Conservation (phyloP, 371 early-diverging fungal genomes). For the Mucor plumbeus region DNA sequence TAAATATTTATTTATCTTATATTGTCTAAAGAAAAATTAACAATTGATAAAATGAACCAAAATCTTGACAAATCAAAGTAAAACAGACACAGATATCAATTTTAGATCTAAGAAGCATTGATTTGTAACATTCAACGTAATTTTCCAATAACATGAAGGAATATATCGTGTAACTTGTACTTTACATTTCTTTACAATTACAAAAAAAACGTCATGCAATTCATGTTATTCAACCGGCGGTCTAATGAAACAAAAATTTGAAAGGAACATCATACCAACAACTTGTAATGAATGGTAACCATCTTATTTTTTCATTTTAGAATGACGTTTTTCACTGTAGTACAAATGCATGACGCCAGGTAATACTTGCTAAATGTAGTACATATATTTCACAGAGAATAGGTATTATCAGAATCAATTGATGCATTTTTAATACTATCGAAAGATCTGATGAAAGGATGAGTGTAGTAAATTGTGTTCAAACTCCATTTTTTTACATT, state of each 20-base stretch:
- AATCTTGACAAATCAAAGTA: too few species aligned
- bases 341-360: constrained; percentile 9
- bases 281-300: not conserved
- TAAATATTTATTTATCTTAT: too few species aligned
- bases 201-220: not conserved
- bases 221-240: not conserved
- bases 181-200: not conserved
- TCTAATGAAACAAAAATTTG: not conserved
- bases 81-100: too few species aligned
- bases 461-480: not conserved
- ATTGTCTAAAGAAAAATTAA: too few species aligned
- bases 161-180: too few species aligned
- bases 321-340: constrained; percentile 12
- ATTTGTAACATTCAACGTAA: too few species aligned
- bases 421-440: too few species aligned
- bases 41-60: too few species aligned
- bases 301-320: not conserved
- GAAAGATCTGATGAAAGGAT: not conserved
- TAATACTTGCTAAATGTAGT: not conserved
- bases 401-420: not conserved
- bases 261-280: not conserved
- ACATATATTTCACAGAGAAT: not conserved
- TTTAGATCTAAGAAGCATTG: too few species aligned
- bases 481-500: constrained; percentile 6
- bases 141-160: too few species aligned